Conservation (phyloP, 176 grass and related monocot genomes). For the Oryza nivara region DNA sequence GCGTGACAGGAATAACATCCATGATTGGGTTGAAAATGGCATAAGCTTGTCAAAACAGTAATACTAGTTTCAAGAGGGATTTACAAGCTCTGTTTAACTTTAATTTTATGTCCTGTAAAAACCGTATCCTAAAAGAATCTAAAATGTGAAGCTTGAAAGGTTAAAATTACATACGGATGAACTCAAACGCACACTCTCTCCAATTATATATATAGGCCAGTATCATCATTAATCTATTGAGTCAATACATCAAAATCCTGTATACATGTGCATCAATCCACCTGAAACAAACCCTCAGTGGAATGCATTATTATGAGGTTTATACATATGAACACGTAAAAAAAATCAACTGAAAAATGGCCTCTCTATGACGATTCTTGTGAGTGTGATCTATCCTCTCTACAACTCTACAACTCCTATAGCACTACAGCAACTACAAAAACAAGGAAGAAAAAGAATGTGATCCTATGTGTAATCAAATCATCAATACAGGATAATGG, state of each 20-base stretch:
- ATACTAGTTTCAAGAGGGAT: no score
- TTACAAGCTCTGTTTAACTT: no score
- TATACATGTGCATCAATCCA: slow-evolving; percentile 37
- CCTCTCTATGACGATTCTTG: slow-evolving; percentile 18
- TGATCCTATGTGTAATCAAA: slow-evolving; percentile 31
- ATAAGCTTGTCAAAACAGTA: no score
- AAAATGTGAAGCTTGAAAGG: no score
- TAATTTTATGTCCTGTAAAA: no score
- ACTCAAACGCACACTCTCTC: no score
- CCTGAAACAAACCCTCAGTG: slow-evolving; percentile 32
- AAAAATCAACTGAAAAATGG: slow-evolving; percentile 32
- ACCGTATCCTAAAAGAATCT: no score
- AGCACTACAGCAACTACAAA: slow-evolving; percentile 11
- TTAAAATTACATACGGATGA: no score
- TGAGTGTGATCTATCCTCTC: slow-evolving; percentile 47
- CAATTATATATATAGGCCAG: no score
- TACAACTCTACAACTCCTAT: slow-evolving; percentile 35
- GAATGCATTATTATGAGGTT: slow-evolving; percentile 22
- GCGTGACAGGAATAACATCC: no score
- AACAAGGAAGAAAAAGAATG: slow-evolving; percentile 37
- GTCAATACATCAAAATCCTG: slow-evolving; percentile 29
- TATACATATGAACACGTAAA: slow-evolving; percentile 21
- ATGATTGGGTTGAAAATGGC: no score
- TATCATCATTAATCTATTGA: not conserved
- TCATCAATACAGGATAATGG: slow-evolving; percentile 32